Evolutionary conservation across 139 green algal genomes (phyloP), one percentile per base, ranked within the genome.

Genomic region (Picocystis salinarum): DNA sequence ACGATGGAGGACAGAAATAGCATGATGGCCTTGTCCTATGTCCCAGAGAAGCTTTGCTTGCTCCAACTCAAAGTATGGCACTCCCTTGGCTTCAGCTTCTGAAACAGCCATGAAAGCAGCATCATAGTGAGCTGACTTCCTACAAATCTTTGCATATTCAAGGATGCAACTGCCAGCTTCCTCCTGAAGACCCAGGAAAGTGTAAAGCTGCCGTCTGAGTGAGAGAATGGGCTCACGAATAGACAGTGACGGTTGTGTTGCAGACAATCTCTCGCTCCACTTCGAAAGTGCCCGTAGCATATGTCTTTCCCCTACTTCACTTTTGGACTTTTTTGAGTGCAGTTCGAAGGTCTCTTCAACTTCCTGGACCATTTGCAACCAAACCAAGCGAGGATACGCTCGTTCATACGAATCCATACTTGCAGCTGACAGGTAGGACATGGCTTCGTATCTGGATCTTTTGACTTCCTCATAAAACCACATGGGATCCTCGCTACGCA

Each of bases 361-460:
- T 34, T 68, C 71, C 28, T 77, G 69, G 39, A 94, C 60, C 62
- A 88, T 78, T 59, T 92, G 77, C 23, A 95, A 73, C 37, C 72
- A 65, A 4, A 85, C 52, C 2, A 95, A 50, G 33, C 76, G 47
- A 0, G 83, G 77, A 66, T 95, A 92, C 1, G 83, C 83, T 0
- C 85, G 67, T 9, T 36, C 46, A 53, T 94, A 87, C 18, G 67
- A 80, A 68, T 95, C 85, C 61, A 77, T 82, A n/a, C 42, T 52
- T 23, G 69, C 78, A 1, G 78, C 78, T 29, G 64, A 63, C 23
- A 95, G 73, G 29, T 77, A 58, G 0, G 53, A 60, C 58, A 91
- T 72, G 25, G 77, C 52, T 12, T 71, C 73, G 4, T 46, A 29
- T 0, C 76, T 59, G 0, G 62, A 64, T 18, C 44, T 40, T 5